Percentiles rank a stretch among this genome's conserved stretches.
phyloP scores from a whole-genome alignment of 73 alveolate species.

The Tetrahymena elliotti region DNA sequence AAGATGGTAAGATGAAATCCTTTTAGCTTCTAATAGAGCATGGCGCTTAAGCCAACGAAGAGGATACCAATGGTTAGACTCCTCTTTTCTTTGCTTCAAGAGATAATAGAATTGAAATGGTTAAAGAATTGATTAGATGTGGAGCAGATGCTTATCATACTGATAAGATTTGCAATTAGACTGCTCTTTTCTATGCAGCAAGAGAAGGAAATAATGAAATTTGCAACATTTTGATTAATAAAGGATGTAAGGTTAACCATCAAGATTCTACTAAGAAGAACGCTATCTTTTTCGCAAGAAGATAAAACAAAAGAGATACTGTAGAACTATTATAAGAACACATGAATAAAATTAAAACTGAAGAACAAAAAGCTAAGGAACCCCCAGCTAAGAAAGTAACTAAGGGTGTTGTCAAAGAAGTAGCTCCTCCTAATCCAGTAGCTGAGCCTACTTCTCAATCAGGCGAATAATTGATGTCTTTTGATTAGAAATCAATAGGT shows the following conservation, averaged over 20 bases:
- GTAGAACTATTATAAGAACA: slow-evolving; percentile 44
- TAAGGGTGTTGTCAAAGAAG: not conserved
- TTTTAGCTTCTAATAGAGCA: slow-evolving; percentile 5
- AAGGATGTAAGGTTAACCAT: slow-evolving; percentile 70
- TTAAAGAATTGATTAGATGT: slow-evolving; percentile 51
- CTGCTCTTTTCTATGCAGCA: slow-evolving; percentile 83
- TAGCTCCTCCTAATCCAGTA: not conserved
- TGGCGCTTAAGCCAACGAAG: slow-evolving; percentile 6
- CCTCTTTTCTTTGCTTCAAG: slow-evolving; percentile 75
- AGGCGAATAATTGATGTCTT: not conserved
- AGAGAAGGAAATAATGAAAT: slow-evolving; percentile 83
- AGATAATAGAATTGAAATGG: slow-evolving; percentile 64
- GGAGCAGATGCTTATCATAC: slow-evolving; percentile 67
- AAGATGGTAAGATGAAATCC: slow-evolving; percentile 32
- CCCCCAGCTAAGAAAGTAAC: not conserved
- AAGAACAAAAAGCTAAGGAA: slow-evolving; percentile 11
- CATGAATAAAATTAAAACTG: slow-evolving; percentile 14
- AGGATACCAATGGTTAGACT: slow-evolving; percentile 45
- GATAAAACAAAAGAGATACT: slow-evolving; percentile 51
- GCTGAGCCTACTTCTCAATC: not conserved
- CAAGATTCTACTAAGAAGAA: slow-evolving; percentile 61
- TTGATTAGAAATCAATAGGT: not conserved
- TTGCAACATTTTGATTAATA: slow-evolving; percentile 56
- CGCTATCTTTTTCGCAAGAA: slow-evolving; percentile 70
- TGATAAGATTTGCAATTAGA: slow-evolving; percentile 73